Conservation (phyloP, 2,329 filamentous ascomycete genomes). For the Trichoderma breve region DNA sequence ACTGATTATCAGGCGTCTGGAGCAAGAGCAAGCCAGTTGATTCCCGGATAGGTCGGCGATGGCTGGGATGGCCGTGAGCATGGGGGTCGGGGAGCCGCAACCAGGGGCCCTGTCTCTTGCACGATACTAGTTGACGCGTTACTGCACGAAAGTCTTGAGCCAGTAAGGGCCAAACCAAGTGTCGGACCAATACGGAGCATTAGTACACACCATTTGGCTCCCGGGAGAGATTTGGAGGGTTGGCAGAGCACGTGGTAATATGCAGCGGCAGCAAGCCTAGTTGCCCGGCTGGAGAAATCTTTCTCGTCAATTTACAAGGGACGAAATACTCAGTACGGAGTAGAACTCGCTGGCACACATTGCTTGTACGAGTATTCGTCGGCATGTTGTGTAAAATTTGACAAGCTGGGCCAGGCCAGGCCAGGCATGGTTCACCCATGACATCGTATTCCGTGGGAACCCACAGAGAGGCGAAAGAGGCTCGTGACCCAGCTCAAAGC, state of each 20-base stretch:
- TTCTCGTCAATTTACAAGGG: neutral
- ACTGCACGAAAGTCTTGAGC: slow-evolving; percentile 10
- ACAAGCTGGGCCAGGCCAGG: neutral
- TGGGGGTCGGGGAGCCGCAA: slow-evolving; percentile 11
- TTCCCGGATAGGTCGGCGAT: slow-evolving; percentile 16
- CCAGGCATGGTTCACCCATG: neutral
- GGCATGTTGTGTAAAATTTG: neutral
- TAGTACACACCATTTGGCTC: slow-evolving; percentile 4
- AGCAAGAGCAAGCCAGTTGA: neutral
- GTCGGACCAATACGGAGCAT: slow-evolving; percentile 1
- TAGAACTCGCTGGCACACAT: neutral
- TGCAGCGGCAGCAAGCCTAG: neutral
- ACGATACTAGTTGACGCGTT: slow-evolving; percentile 3
- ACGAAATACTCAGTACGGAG: neutral
- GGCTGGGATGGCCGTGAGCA: slow-evolving; percentile 7
- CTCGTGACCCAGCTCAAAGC: neutral
- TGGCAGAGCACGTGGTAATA: slow-evolving; percentile 13
- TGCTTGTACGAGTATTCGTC: neutral
- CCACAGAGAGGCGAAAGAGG: neutral
- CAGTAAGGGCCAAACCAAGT: neutral
- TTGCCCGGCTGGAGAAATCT: neutral
- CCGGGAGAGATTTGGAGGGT: slow-evolving; percentile 8
- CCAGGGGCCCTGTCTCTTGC: slow-evolving; percentile 3
- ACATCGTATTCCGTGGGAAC: neutral
- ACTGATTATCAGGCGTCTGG: neutral